Base-by-base conservation (phyloP, 78 protist species). In the Cavenderia fasciculata region DNA sequence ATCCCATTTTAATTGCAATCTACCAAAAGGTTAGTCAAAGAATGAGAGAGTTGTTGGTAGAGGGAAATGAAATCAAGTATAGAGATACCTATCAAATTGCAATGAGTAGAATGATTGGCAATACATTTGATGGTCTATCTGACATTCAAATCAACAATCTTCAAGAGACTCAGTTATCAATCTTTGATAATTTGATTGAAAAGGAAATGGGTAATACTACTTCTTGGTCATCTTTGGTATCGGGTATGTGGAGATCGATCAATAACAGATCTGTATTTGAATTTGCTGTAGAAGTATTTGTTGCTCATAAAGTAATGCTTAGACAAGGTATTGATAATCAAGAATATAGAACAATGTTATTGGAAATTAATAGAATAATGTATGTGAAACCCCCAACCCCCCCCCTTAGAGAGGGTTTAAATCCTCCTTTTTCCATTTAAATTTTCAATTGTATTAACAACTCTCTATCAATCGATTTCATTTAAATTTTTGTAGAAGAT, bases 81-180 rank as follows among this genome's bases (percentile, higher is more conserved):
- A 63, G 59, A 27, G 88, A 79, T 56, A 68, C 77, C 33, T 79
- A 66, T 79, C 59, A 66, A 5, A 12, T 59, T 0, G 88, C 88
- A 27, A 79, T 79, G 88, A 79, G 88, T 29, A 79, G 66, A 29
- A 79, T 79, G 88, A 52, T 79, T 40, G 36, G 71, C 46, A 79
- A 79, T 34, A 79, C 88, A 0, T 46, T 59, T 0, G 88, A 79
- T 6, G 88, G 88, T 43, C 49, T 79, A 41, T 79, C 88, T 10
- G 92, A 85, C 59, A 85, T 85, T 7, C 92, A 85, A 31, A 40
- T 85, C 34, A 85, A 85, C 52, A 85, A 85, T 74, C 27, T 85
- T 29, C 92, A 85, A 85, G 92, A 74, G 66, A 74, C 92, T 4
- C 92, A 85, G 31, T 46, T 85, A 7, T 38, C 43, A 25, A 21